These are phyloP conservation scores for Fragilaria crotonensis DNA, from an alignment of 108 stramenopile genomes.

Conservation along the genomic window DNA sequence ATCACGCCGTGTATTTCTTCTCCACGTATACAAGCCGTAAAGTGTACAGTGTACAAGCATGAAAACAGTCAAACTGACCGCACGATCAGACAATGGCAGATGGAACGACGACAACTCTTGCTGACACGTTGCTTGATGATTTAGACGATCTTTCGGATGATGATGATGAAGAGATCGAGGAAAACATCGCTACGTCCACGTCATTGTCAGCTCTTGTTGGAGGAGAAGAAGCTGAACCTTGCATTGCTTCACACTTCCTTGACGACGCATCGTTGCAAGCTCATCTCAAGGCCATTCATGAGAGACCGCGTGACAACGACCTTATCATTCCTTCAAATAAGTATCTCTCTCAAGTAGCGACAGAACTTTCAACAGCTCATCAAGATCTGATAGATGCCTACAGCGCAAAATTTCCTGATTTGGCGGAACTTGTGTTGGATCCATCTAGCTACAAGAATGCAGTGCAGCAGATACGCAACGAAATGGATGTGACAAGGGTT, in stretches of 20 bases:
- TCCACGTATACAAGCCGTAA: too few species aligned
- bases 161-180: conserved; percentile 5
- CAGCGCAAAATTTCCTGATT: conserved; percentile 84
- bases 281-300: conserved; percentile 25
- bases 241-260: conserved; percentile 8
- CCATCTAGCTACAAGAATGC: conserved; percentile 78
- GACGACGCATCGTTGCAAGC: conserved; percentile 25
- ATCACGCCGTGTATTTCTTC: too few species aligned
- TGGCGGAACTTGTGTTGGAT: conserved; percentile 87
- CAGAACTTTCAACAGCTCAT: conserved; percentile 57
- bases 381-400: conserved; percentile 39
- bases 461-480: conserved; percentile 82
- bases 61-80: too few species aligned
- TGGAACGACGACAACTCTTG: conserved; percentile 42
- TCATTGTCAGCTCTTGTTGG: not conserved
- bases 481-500: conserved; percentile 79
- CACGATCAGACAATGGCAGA: too few species aligned
- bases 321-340: conserved; percentile 63
- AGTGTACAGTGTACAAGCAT: too few species aligned
- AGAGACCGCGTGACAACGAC: conserved; percentile 1
- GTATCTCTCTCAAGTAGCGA: conserved; percentile 35
- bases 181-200: not conserved
- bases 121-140: conserved; percentile 75
- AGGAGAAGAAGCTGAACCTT: not conserved
- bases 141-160: conserved; percentile 74